Percentiles rank a stretch among this genome's conserved stretches.
These are phyloP conservation scores for Colletotrichum limetticola DNA, from an alignment of 2,329 filamentous ascomycete species.

Conservation along the genomic window DNA sequence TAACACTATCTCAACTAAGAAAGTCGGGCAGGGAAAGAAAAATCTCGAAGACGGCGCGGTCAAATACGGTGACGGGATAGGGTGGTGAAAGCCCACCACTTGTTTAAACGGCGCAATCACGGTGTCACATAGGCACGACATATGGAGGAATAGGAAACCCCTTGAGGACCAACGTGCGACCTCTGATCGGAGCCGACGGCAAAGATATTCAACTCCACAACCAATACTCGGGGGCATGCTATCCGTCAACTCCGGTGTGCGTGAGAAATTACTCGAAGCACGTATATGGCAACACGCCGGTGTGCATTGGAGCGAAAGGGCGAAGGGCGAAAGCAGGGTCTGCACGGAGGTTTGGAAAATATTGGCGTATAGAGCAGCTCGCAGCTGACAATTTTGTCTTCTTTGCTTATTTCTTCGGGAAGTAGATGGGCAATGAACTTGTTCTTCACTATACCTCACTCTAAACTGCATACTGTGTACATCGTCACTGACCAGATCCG, in stretches of 20 bases:
- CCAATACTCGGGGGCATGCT: not conserved
- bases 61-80: not conserved
- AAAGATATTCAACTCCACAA: conserved; percentile 3
- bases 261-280: not conserved
- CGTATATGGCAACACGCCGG: not conserved
- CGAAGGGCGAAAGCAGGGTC: not conserved
- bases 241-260: not conserved
- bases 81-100: not conserved
- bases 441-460: not conserved
- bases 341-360: conserved; percentile 2
- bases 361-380: conserved; percentile 2
- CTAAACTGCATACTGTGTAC: not conserved
- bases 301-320: not conserved
- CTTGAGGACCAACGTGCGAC: not conserved
- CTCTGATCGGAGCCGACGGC: conserved; percentile 5
- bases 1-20: not conserved
- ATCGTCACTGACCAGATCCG: not conserved
- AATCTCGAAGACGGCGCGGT: not conserved
- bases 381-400: conserved; percentile 2
- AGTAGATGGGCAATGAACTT: not conserved
- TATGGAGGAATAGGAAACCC: not conserved
- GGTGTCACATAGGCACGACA: conserved; percentile 1
- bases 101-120: conserved; percentile 11
- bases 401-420: conserved; percentile 6
- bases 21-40: not conserved